Evolutionary conservation across 2,329 filamentous ascomycete species (phyloP).

Genomic region (Phyllosticta capitalensis): DNA sequence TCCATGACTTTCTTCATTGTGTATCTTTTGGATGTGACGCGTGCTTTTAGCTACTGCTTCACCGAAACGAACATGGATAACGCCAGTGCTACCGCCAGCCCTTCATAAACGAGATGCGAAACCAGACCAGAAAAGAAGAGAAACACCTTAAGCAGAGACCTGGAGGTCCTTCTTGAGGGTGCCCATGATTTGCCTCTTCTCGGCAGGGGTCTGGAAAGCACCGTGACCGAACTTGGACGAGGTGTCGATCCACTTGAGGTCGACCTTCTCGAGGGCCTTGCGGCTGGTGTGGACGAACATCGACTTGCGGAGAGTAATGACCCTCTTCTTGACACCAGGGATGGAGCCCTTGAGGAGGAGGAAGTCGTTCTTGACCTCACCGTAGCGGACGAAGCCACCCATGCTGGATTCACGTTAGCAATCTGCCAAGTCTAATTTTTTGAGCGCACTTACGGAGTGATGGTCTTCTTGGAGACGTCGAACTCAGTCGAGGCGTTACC

Average conservation of each 20-base stretch:
- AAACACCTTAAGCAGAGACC: constrained; percentile 37
- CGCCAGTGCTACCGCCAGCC: constrained; percentile 28
- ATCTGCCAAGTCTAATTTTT: not conserved
- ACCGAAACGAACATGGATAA: constrained; percentile 16
- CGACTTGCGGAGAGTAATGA: constrained; percentile 97
- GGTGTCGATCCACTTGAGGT: constrained; percentile 99
- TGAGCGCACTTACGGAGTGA: constrained; percentile 78
- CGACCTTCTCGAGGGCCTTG: constrained; percentile 96
- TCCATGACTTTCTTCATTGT: constrained; percentile 10
- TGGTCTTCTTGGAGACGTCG: constrained; percentile 98
- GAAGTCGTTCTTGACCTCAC: constrained; percentile 99
- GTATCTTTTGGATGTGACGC: constrained; percentile 12
- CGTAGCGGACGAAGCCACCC: constrained; percentile 98
- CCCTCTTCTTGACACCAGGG: constrained; percentile 98
- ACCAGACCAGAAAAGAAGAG: constrained; percentile 8
- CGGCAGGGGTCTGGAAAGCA: constrained; percentile 95
- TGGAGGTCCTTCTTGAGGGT: constrained; percentile 96
- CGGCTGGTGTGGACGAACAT: constrained; percentile 96
- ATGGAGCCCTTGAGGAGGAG: constrained; percentile 95
- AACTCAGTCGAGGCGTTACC: constrained; percentile 90
- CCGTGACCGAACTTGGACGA: constrained; percentile 99
- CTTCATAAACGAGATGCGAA: constrained; percentile 22
- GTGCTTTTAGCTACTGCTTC: constrained; percentile 6
- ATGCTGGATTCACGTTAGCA: constrained; percentile 53
- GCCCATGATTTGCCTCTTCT: constrained; percentile 97